Base-by-base conservation (phyloP, 345 rosid genomes). In the Reutealis trisperma region DNA sequence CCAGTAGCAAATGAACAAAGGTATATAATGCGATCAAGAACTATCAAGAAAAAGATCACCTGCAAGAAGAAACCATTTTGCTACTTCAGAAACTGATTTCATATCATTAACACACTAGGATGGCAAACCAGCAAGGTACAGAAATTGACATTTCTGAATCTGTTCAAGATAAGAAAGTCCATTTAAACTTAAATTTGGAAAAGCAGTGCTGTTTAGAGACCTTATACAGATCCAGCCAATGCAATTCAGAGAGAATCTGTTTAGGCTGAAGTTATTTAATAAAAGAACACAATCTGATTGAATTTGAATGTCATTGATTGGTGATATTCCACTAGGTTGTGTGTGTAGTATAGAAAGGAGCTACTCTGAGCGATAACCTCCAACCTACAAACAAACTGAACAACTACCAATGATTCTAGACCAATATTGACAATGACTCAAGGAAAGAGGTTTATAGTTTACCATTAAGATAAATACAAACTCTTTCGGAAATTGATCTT, bases 401-500 rank as follows among this genome's bases (percentile, higher is more conserved):
- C 12, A 5, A 60, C 13, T 34, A 12, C 34, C 55, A 54, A n/a
- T 32, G 64, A 76, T 49, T 59, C 18, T 30, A 47, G 34, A 52
- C 47, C 25, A 27, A 25, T 24, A 37, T 13, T 64, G 25, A 24
- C 70, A 62, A 65, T 27, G 30, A 55, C 44, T 55, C 34, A 49
- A 22, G 65, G 22, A 32, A 57, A 76, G 54, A 71, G 68, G 58
- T 55, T 62, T 30, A 21, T 52, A n/a, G 25, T 16, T 52, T 76
- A 86, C 89, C 89, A 86, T 81, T 58, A 86, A 69, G 70, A 79
- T 79, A 44, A 82, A 84, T 11, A 84, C 89, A 37, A 80, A 86
- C 74, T 86, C 89, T 76, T 78, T 78, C 8, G 89, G 87, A 69
- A 86, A 84, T 76, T 86, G 89, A 77, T 86, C 87, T 79, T 86